Conservation (phyloP, 345 rosid species). For the Aethionema arabicum region DNA sequence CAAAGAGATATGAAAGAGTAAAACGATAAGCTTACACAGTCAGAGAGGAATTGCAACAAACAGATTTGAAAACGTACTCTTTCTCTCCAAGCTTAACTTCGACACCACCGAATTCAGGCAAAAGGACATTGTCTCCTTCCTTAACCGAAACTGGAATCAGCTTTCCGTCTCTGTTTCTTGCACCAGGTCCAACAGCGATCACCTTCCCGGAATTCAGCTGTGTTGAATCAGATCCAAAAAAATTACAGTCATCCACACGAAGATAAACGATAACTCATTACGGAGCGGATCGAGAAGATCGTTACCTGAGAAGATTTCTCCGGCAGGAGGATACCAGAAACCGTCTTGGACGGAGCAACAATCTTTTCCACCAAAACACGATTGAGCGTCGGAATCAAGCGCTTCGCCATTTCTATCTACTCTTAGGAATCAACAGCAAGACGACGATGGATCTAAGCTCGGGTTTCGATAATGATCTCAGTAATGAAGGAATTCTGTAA, state of each 20-base stretch:
- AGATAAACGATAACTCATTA: neutral
- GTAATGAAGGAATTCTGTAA: neutral
- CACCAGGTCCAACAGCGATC: constrained; percentile 76
- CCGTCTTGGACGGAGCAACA: constrained; percentile 62
- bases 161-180: constrained; percentile 58
- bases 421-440: neutral
- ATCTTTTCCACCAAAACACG: constrained; percentile 77
- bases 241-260: neutral
- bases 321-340: constrained; percentile 69
- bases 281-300: neutral
- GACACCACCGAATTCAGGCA: constrained; percentile 72
- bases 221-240: neutral
- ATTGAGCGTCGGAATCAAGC: constrained; percentile 68
- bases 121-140: constrained; percentile 83
- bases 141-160: constrained; percentile 57
- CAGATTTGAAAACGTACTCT: constrained; percentile 47
- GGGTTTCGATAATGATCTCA: neutral
- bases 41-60: constrained; percentile 16
- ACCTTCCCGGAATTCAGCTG: constrained; percentile 83
- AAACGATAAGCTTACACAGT: neutral
- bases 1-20: constrained; percentile 9
- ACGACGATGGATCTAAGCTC: constrained; percentile 10
- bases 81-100: constrained; percentile 79
- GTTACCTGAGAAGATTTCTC: constrained; percentile 61
- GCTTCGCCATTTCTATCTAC: constrained; percentile 59